Evolutionary conservation across 2,329 filamentous ascomycete species (phyloP).

Genomic region (Alternaria sp.): DNA sequence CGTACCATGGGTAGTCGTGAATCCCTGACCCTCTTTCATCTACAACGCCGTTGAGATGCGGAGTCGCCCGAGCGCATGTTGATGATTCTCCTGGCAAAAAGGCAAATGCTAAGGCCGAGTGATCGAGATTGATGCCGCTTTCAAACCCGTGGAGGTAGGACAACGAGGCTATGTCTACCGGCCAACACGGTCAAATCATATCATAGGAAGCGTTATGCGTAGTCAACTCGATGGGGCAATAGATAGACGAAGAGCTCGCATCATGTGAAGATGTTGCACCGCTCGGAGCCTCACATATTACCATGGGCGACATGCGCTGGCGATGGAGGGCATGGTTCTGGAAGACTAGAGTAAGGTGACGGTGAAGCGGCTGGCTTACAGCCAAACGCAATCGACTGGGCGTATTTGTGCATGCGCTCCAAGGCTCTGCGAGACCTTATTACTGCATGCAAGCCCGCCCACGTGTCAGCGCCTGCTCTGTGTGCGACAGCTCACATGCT

Average conservation of each 20-base stretch:
- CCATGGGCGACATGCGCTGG: constrained; percentile 22
- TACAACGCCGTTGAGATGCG: neutral
- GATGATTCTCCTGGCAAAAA: neutral
- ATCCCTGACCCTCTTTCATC: neutral
- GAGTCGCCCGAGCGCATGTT: constrained; percentile 1
- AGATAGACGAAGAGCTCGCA: constrained; percentile 19
- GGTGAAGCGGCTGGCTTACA: constrained; percentile 22
- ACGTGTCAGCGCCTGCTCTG: constrained; percentile 28
- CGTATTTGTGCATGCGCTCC: constrained; percentile 16
- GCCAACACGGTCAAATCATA: constrained; percentile 5
- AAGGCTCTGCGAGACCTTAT: constrained; percentile 19
- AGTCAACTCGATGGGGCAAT: constrained; percentile 23
- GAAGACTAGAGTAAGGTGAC: constrained; percentile 10
- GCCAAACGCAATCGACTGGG: constrained; percentile 11
- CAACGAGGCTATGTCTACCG: constrained; percentile 1
- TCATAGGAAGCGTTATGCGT: constrained; percentile 20
- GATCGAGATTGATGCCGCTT: neutral
- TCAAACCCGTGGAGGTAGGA: neutral
- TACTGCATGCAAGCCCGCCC: constrained; percentile 24
- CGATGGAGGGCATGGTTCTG: constrained; percentile 13
- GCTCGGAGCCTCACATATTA: constrained; percentile 15
- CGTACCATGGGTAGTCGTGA: neutral
- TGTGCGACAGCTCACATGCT: constrained; percentile 20
- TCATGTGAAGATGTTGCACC: constrained; percentile 19
- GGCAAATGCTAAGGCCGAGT: neutral